Conservation (phyloP, 164 flowering plant species). For the Vitis rotundifolia region DNA sequence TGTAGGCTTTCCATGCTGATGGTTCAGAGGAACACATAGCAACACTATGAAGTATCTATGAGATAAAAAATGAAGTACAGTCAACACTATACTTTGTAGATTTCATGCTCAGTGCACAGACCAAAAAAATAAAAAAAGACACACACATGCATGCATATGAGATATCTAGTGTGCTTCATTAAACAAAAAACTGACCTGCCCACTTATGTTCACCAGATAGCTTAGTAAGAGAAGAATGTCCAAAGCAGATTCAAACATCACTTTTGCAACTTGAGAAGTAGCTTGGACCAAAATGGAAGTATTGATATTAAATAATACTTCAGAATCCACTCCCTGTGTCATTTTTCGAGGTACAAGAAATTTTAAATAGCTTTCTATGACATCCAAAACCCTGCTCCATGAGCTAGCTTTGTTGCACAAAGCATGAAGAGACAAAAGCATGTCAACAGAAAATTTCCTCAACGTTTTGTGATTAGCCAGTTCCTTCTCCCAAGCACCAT, state of each 20-base stretch:
- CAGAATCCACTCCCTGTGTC: constrained; percentile 31
- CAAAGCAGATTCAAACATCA: constrained; percentile 79
- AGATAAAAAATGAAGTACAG: constrained; percentile 1
- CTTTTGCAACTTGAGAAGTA: constrained; percentile 76
- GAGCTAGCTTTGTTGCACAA: constrained; percentile 56
- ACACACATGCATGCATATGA: not conserved
- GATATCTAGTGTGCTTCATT: not conserved
- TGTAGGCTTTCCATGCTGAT: not conserved
- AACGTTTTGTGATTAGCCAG: constrained; percentile 59
- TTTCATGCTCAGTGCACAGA: not conserved
- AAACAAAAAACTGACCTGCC: constrained; percentile 64
- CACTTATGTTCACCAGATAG: constrained; percentile 64
- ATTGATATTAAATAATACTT: constrained; percentile 31
- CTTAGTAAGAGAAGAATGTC: constrained; percentile 65
- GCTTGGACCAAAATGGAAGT: constrained; percentile 60
- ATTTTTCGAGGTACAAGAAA: constrained; percentile 67
- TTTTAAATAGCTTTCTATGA: constrained; percentile 60
- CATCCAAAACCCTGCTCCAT: constrained; percentile 71
- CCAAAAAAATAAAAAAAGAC: not conserved
- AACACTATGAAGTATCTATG: not conserved
- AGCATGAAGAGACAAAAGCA: constrained; percentile 62
- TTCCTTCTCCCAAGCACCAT: constrained; percentile 62
- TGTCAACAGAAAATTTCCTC: constrained; percentile 73
- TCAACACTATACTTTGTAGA: not conserved
- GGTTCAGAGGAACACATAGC: not conserved